These are phyloP conservation scores for Trichosporon asahii DNA, from an alignment of 1,284 basidiomycete genomes.

Conservation along the genomic window DNA sequence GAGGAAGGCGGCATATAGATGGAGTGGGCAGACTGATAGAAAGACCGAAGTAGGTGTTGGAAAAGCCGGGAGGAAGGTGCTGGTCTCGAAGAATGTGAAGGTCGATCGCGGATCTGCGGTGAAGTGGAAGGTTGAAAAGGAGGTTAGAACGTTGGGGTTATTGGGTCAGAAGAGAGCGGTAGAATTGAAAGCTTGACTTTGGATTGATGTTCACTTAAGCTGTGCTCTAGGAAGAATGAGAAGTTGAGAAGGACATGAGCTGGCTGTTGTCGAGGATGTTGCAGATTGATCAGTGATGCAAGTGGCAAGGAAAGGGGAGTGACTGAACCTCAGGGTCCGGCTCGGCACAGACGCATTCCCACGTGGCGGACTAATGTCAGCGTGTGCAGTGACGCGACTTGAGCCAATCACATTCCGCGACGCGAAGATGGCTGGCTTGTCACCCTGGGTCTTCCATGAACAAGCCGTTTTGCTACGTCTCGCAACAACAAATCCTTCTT, in stretches of 20 bases:
- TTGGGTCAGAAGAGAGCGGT: background rate
- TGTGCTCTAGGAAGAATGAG: background rate
- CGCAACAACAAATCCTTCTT: conserved; percentile 4
- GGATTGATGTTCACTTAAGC: background rate
- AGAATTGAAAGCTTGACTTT: background rate
- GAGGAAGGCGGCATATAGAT: too few species aligned
- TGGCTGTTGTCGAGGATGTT: background rate
- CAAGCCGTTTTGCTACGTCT: background rate
- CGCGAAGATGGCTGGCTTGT: background rate
- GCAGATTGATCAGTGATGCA: background rate
- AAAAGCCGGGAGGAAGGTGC: background rate
- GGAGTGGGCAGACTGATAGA: too few species aligned
- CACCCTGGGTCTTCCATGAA: background rate
- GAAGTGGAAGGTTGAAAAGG: background rate
- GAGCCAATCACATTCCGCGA: background rate
- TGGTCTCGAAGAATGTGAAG: background rate
- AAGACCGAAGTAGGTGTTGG: too few species aligned
- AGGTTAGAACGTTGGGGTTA: background rate
- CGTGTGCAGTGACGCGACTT: background rate
- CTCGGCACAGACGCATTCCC: background rate
- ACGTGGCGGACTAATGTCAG: background rate
- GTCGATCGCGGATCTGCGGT: background rate
- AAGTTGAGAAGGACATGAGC: background rate
- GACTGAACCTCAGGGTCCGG: background rate
- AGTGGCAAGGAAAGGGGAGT: background rate